Base-by-base conservation (phyloP, 2,329 filamentous ascomycete species). In the Huntiella bhutanensis region DNA sequence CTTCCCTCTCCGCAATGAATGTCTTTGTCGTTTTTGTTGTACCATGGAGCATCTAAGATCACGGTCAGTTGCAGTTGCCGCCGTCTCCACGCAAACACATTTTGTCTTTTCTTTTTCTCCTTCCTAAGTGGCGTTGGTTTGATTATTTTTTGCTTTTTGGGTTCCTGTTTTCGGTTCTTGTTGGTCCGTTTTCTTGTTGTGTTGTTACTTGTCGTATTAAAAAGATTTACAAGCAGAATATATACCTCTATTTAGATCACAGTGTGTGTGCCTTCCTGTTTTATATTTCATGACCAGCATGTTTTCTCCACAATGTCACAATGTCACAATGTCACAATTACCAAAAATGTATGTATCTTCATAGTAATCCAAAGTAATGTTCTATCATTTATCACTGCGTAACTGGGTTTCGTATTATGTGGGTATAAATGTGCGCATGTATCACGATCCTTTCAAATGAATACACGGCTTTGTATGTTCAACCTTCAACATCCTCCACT, bases 391-490 rank as follows among this genome's bases (percentile, higher is more conserved):
- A 19, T 43, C 32, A 34, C 42, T 45, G 36, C 37, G 33, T 45
- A 49, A 49, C 28, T 33, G 41, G 42, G 44, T 47, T 50, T 50
- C 44, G 44, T 46, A 50, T 50, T 50, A 50, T 33, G 37, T 50
- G 48, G 48, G 48, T 50, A 50, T 50, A 50, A 50, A 50, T 41
- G 41, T 41, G 36, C 36, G 36, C 33, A 40, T 50, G 35, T 42
- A 41, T 19, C 33, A 40, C 33, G 19, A 17, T 12, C 16, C 6
- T 19, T 40, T 19, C 16, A 19, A 43, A 16, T 13, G 22, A 19
- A 8, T 34, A 16, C 38, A 41, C 33, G 32, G 36, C 40, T 43
- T 12, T 38, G 43, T 45, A 46, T 47, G 39, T 50, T 47, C 48
- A 50, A 41, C 35, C 47, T 44, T 38, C 36, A 39, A 28, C n/a